phyloP scores from a whole-genome alignment of 495 filamentous ascomycete genomes.

The Podospora anserina region DNA sequence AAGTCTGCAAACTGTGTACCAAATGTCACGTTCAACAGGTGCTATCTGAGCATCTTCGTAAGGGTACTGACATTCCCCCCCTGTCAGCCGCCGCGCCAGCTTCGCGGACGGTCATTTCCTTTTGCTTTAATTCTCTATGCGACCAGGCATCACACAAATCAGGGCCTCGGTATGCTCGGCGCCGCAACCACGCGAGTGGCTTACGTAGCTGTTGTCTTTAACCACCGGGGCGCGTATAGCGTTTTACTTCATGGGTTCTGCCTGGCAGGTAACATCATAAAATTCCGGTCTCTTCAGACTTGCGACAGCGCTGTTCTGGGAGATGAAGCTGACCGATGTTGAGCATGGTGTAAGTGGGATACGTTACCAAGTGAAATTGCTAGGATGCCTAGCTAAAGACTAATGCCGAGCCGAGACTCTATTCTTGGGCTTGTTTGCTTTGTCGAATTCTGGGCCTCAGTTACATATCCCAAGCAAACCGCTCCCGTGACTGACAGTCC shows the following conservation, averaged over 20 bases:
- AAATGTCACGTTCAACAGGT: background rate
- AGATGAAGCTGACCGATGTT: background rate
- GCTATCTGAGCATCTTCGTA: background rate
- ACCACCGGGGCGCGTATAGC: background rate
- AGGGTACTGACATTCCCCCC: background rate
- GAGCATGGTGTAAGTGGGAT: background rate
- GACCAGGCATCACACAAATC: background rate
- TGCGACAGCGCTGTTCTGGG: background rate
- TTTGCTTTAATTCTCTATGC: background rate
- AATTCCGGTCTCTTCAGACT: background rate
- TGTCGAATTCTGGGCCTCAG: background rate
- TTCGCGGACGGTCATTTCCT: background rate
- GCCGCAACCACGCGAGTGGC: background rate
- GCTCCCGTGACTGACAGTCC: background rate
- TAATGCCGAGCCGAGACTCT: background rate
- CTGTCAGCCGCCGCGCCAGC: background rate
- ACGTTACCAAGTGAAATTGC: background rate
- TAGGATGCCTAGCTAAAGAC: background rate
- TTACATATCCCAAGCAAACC: background rate
- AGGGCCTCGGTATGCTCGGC: background rate
- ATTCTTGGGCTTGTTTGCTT: slow-evolving; percentile 4
- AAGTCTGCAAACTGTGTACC: background rate
- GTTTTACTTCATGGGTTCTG: background rate
- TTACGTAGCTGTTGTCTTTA: background rate
- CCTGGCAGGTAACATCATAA: background rate